phyloP scores from a whole-genome alignment of 169 alveolate species.

The Plasmodium coatneyi region DNA sequence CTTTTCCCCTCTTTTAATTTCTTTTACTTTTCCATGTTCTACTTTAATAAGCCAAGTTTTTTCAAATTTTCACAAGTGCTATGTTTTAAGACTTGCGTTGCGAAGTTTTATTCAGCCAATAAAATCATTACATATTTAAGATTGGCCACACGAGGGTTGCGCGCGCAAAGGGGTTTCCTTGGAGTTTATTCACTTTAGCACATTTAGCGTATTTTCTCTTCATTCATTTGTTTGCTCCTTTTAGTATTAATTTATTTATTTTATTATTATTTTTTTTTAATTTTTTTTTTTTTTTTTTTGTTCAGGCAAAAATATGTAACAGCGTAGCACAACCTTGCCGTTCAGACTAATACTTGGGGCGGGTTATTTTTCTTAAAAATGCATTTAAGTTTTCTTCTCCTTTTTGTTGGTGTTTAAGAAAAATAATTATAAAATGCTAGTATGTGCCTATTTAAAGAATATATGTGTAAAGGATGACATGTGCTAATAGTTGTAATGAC shows the following conservation, averaged over 20 bases:
- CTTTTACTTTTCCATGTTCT: conserved; percentile 6
- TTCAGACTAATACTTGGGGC: not conserved
- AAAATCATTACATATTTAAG: not conserved
- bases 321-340: not conserved
- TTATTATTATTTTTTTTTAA: not conserved
- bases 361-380: conserved; percentile 21
- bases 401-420: not conserved
- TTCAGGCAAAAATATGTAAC: conserved; percentile 17
- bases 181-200: not conserved
- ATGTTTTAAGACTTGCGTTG: not conserved
- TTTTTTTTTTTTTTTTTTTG: conserved; percentile 13
- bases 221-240: not conserved
- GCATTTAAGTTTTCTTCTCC: not conserved
- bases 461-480: conserved; percentile 3
- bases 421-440: not conserved
- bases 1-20: not conserved
- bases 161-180: not conserved
- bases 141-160: not conserved
- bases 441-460: not conserved
- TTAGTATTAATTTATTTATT: not conserved
- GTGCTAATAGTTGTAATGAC: conserved; percentile 30
- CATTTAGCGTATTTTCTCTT: not conserved
- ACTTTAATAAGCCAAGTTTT: not conserved
- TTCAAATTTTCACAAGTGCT: not conserved
- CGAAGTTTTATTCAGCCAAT: conserved; percentile 3